Percentiles rank a stretch among this genome's conserved stretches.
Evolutionary conservation across 2,329 filamentous ascomycete genomes (phyloP).

Genomic region (Verticillium nubilum): DNA sequence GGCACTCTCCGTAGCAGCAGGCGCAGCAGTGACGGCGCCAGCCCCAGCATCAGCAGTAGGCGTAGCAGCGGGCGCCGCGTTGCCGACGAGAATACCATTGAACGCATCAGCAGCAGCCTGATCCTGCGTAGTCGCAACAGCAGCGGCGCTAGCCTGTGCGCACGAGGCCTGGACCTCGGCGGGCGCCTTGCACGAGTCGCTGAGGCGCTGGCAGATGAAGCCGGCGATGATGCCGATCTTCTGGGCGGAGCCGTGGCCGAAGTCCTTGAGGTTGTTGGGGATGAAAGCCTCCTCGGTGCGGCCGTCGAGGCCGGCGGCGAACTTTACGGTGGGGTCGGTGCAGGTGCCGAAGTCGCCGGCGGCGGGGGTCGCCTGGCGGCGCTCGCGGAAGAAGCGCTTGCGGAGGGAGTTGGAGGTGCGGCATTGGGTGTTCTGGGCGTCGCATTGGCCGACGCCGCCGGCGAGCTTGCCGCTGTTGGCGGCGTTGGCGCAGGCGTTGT

Average conservation of each 20-base stretch:
- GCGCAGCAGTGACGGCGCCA: not conserved
- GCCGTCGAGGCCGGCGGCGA: constrained; percentile 41
- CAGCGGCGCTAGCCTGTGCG: constrained; percentile 10
- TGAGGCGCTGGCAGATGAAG: constrained; percentile 41
- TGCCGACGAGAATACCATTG: constrained; percentile 13
- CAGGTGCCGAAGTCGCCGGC: constrained; percentile 38
- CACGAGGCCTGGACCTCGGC: constrained; percentile 4
- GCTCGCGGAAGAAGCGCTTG: constrained; percentile 8
- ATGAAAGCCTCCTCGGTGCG: constrained; percentile 36
- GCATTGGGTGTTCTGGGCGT: constrained; percentile 5
- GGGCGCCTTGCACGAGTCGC: constrained; percentile 18
- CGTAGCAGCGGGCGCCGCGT: not conserved
- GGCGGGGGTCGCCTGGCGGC: not conserved
- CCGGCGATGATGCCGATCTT: constrained; percentile 32
- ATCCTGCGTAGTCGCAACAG: constrained; percentile 13
- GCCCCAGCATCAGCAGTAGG: not conserved
- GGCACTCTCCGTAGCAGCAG: not conserved
- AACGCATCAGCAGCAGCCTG: constrained; percentile 20
- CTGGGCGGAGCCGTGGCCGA: constrained; percentile 46
- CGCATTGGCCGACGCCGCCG: not conserved
- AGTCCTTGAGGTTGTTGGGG: constrained; percentile 32
- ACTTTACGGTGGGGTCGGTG: constrained; percentile 41
- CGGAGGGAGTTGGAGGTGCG: constrained; percentile 12
- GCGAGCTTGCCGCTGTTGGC: not conserved
- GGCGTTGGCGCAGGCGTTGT: not conserved